A percentile compares a stretch with the other conserved stretches of the same genome.
Conservation (phyloP, 2,329 filamentous ascomycete genomes). For the Chrysoporthe austroafricana region DNA sequence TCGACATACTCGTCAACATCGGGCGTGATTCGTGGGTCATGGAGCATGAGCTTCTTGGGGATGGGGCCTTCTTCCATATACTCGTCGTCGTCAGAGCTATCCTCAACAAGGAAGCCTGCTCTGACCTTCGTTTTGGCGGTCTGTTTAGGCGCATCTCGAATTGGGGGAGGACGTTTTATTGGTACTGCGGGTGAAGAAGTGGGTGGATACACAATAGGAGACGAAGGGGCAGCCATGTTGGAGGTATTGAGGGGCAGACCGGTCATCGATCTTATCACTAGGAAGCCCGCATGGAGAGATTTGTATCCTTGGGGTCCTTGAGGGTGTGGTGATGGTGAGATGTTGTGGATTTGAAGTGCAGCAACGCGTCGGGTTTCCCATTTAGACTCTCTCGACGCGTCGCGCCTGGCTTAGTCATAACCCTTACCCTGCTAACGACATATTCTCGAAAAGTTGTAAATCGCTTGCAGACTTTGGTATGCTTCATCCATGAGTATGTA, state of each 20-base stretch:
- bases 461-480: not conserved
- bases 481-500: too few relatives aligned
- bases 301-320: not conserved
- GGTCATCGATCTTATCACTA: not conserved
- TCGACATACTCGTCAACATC: constrained; percentile 14
- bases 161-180: constrained; percentile 43
- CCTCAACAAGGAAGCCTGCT: constrained; percentile 50
- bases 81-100: constrained; percentile 46
- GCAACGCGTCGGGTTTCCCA: constrained; percentile 24
- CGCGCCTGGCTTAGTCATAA: constrained; percentile 7
- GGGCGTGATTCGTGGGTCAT: constrained; percentile 34
- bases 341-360: constrained; percentile 12
- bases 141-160: constrained; percentile 37
- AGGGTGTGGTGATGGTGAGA: not conserved
- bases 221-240: constrained; percentile 34
- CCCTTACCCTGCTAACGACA: constrained; percentile 23
- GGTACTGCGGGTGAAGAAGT: constrained; percentile 36
- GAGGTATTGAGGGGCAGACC: not conserved
- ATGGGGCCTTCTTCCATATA: constrained; percentile 41
- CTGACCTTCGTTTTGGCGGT: constrained; percentile 40
- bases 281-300: not conserved
- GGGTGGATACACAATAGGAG: constrained; percentile 34
- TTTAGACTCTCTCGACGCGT: constrained; percentile 22
- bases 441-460: too few relatives aligned
- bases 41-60: constrained; percentile 50